phyloP scores from a whole-genome alignment of 768 basidiomycete species.

The Collybia sordida region DNA sequence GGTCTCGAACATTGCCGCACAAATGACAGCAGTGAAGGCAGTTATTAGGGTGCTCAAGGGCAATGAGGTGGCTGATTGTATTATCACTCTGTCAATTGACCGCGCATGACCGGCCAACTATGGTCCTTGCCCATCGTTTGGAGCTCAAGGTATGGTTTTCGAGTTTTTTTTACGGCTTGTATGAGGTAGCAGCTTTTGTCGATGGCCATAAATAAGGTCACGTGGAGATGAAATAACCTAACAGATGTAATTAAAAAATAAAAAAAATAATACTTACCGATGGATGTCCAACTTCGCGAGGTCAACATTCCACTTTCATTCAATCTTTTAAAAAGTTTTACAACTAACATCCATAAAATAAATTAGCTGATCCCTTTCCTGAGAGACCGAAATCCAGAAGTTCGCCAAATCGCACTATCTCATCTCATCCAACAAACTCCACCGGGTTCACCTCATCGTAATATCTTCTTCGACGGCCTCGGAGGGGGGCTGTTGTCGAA shows the following conservation, averaged over 20 bases:
- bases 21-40: too few relatives aligned
- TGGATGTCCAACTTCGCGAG: conserved; percentile 50
- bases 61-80: conserved; percentile 50
- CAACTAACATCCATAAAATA: conserved; percentile 1
- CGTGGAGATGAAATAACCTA: conserved; percentile 14
- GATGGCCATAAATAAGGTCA: too few relatives aligned
- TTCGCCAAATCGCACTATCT: conserved; percentile 80
- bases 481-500: conserved; percentile 53
- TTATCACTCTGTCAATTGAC: conserved; percentile 58
- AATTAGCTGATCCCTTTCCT: conserved; percentile 86
- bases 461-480: conserved; percentile 71
- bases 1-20: too few relatives aligned
- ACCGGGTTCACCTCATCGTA: conserved; percentile 65
- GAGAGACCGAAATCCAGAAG: conserved; percentile 83
- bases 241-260: conserved; percentile 30
- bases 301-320: conserved; percentile 22
- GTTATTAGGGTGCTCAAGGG: conserved; percentile 85
- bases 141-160: conserved; percentile 11
- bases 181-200: too few relatives aligned
- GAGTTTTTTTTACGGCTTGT: too few relatives aligned
- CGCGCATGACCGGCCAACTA: conserved; percentile 65
- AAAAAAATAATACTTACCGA: too few relatives aligned
- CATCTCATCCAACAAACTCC: conserved; percentile 83
- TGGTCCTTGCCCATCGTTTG: conserved; percentile 15
- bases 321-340: too few relatives aligned